Percentiles rank a stretch among this genome's conserved stretches.
These are phyloP conservation scores for Neurospora sp. DNA, from an alignment of 495 filamentous ascomycete genomes.

Conservation along the genomic window DNA sequence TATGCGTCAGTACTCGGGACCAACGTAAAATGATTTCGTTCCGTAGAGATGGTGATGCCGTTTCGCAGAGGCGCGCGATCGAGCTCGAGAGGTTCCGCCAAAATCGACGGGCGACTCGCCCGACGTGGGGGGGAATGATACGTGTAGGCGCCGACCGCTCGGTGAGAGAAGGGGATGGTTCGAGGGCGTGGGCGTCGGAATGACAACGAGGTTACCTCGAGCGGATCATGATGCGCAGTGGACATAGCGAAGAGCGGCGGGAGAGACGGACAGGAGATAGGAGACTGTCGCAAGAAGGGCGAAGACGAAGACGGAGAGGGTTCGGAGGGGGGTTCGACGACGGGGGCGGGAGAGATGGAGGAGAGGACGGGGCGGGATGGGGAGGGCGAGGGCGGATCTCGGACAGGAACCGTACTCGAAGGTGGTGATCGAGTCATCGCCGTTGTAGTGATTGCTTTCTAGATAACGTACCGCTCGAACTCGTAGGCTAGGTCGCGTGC, in stretches of 20 bases:
- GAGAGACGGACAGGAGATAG: conserved; percentile 26
- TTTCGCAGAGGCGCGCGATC: conserved; percentile 19
- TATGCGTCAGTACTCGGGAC: conserved; percentile 18
- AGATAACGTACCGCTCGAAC: conserved; percentile 77
- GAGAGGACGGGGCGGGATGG: conserved; percentile 6
- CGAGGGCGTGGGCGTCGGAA: conserved; percentile 22
- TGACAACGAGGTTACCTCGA: conserved; percentile 20
- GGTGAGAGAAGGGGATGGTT: conserved; percentile 35
- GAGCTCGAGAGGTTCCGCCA: conserved; percentile 19
- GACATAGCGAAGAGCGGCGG: conserved; percentile 23
- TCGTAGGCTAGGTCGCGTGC: conserved; percentile 99
- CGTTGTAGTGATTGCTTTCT: conserved; percentile 10
- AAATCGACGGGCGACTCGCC: conserved; percentile 29
- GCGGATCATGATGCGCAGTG: conserved; percentile 12
- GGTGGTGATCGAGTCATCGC: conserved; percentile 36
- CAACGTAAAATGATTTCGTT: conserved; percentile 10
- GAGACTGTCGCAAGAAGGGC: conserved; percentile 15
- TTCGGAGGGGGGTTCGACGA: conserved; percentile 15
- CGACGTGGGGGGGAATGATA: conserved; percentile 19
- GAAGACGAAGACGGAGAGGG: conserved; percentile 19
- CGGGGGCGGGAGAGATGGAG: conserved; percentile 21
- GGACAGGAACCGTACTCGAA: conserved; percentile 27
- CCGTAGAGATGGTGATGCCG: conserved; percentile 5
- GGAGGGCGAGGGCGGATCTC: conserved; percentile 19
- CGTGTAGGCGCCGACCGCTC: conserved; percentile 44